phyloP scores from a whole-genome alignment of 1,284 basidiomycete genomes.

The Fomitopsis pinicola region DNA sequence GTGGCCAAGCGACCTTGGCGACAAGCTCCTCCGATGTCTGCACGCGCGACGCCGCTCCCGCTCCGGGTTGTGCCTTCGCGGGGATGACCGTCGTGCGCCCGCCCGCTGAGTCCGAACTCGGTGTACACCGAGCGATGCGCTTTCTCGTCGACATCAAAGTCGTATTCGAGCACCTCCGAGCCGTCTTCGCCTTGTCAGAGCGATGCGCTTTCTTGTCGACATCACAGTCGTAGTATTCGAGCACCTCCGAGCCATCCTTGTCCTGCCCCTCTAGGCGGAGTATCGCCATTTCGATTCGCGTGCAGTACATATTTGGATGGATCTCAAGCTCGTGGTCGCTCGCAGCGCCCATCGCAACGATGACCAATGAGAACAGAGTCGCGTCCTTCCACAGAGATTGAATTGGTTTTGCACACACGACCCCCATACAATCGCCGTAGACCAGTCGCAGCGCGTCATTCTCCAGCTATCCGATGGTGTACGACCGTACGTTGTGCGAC shows the following conservation, averaged over 20 bases:
- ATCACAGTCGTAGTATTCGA: too few relatives aligned
- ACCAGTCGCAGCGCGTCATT: not conserved
- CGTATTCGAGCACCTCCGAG: too few relatives aligned
- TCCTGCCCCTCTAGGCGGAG: not conserved
- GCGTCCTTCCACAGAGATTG: not conserved
- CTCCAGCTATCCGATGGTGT: not conserved
- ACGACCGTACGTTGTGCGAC: not conserved
- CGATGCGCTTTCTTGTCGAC: too few relatives aligned
- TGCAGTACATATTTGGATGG: not conserved
- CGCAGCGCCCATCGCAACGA: not conserved
- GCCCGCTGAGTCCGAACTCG: not conserved
- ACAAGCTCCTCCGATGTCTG: not conserved
- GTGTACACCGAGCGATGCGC: not conserved
- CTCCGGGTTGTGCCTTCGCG: not conserved
- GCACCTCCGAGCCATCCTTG: too few relatives aligned
- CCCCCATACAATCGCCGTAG: not conserved
- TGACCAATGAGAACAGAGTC: not conserved
- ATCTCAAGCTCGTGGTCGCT: not conserved
- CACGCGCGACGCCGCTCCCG: too few relatives aligned
- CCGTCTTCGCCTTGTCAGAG: too few relatives aligned
- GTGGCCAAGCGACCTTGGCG: not conserved
- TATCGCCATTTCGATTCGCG: not conserved
- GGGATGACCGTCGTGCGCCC: constrained; percentile 7
- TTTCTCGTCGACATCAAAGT: too few relatives aligned
- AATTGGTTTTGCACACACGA: not conserved